These are phyloP conservation scores for Leccinum solheimii DNA, from an alignment of 1,284 basidiomycete genomes.

Conservation along the genomic window DNA sequence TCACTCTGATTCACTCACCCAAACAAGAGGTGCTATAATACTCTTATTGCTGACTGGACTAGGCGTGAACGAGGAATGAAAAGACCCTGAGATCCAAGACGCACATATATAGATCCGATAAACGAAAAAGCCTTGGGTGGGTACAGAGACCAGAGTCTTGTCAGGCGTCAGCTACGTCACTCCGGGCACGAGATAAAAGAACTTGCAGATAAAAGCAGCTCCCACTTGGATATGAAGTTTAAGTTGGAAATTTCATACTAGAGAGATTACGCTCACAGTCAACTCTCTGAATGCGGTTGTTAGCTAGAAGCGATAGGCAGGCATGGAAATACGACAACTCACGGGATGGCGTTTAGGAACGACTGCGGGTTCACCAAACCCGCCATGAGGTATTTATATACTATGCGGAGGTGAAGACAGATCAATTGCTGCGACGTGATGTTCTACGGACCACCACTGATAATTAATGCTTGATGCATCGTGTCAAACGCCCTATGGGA, in stretches of 20 bases:
- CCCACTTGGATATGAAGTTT: background rate
- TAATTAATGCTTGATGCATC: conserved; percentile 4
- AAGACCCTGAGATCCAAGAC: background rate
- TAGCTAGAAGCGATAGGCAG: background rate
- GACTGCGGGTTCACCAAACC: background rate
- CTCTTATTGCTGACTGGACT: conserved; percentile 2
- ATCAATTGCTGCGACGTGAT: background rate
- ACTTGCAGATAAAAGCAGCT: conserved; percentile 1
- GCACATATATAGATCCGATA: conserved; percentile 7
- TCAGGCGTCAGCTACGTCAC: background rate
- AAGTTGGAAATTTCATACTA: background rate
- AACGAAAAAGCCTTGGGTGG: conserved; percentile 7
- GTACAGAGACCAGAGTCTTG: conserved; percentile 3
- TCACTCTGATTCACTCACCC: background rate
- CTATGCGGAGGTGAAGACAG: background rate
- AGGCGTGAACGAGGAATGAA: background rate
- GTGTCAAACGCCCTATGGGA: conserved; percentile 1
- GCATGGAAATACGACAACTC: background rate
- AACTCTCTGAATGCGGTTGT: background rate
- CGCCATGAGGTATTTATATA: conserved; percentile 2
- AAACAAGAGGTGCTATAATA: background rate
- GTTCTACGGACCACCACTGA: conserved; percentile 6
- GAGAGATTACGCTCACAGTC: background rate
- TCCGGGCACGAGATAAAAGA: background rate
- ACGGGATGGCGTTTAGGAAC: background rate